Conservation (phyloP, 2,329 filamentous ascomycete species). For the Tolypocladium album region DNA sequence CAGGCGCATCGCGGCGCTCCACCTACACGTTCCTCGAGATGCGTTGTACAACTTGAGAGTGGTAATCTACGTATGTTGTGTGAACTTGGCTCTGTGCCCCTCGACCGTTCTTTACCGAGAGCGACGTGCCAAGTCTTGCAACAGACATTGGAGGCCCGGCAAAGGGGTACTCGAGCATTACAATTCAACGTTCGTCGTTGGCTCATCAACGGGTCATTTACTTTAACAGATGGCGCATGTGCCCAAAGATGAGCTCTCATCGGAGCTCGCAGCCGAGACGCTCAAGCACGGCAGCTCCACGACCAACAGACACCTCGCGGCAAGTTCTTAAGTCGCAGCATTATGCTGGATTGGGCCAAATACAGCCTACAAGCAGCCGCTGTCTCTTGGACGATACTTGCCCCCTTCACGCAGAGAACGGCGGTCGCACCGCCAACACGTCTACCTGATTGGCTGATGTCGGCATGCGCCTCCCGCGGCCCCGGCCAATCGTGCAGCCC, state of each 20-base stretch:
- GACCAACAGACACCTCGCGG: not conserved
- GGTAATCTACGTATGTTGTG: not conserved
- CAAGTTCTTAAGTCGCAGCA: not conserved
- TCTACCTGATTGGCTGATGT: slow-evolving; percentile 12
- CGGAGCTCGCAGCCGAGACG: not conserved
- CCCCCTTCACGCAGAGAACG: not conserved
- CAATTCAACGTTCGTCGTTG: not conserved
- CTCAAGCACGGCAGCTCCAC: not conserved
- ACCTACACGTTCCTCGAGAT: not conserved
- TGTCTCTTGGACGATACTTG: not conserved
- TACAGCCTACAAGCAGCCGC: not conserved
- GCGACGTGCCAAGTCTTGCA: not conserved
- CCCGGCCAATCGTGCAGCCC: slow-evolving; percentile 15
- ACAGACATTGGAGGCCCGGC: too few relatives aligned
- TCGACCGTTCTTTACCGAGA: not conserved
- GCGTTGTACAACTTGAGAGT: not conserved
- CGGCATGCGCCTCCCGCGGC: slow-evolving; percentile 7
- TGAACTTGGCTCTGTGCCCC: too few relatives aligned
- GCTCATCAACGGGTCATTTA: not conserved
- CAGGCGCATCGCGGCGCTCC: not conserved
- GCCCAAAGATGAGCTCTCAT: not conserved
- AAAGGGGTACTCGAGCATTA: not conserved
- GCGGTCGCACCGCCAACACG: not conserved
- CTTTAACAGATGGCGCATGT: not conserved
- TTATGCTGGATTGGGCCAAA: not conserved